Percentiles rank a stretch among this genome's conserved stretches.
Evolutionary conservation across 768 basidiomycete genomes (phyloP).

Genomic region (Lactarius psammicola): DNA sequence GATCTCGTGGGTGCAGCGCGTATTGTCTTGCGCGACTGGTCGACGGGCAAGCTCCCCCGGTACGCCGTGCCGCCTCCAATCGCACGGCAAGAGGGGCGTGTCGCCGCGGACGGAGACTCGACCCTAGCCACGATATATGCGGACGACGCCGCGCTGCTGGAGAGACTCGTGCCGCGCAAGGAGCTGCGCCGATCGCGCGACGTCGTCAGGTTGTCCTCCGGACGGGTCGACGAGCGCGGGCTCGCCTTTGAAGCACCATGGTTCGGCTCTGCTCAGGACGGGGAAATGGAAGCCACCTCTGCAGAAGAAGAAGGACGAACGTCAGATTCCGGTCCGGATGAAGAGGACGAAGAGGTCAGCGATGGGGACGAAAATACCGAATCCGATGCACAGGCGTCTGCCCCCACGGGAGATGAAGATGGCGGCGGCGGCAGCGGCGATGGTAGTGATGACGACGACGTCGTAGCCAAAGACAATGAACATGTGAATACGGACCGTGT

Average conservation of each 20-base stretch:
- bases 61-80: constrained; percentile 57
- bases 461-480: constrained; percentile 37
- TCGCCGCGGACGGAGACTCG: constrained; percentile 22
- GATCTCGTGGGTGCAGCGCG: constrained; percentile 77
- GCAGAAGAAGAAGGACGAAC: constrained; percentile 29
- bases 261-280: constrained; percentile 40
- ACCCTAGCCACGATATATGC: constrained; percentile 40
- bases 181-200: constrained; percentile 57
- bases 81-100: constrained; percentile 5
- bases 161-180: constrained; percentile 51
- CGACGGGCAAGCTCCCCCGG: constrained; percentile 64
- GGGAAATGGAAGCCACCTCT: constrained; percentile 36
- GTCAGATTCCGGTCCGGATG: constrained; percentile 36
- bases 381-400: neutral
- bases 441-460: constrained; percentile 40
- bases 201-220: constrained; percentile 50
- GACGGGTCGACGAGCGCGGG: constrained; percentile 42
- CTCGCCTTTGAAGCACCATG: constrained; percentile 42
- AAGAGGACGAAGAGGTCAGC: constrained; percentile 34
- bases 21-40: constrained; percentile 84
- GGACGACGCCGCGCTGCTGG: constrained; percentile 52
- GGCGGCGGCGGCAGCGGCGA: constrained; percentile 42
- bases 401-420: constrained; percentile 36
- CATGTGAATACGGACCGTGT: constrained; percentile 31
- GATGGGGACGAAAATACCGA: constrained; percentile 26